Evolutionary conservation across 2,329 filamentous ascomycete species (phyloP), one percentile per base, ranked within the genome.

Genomic region (Sordariomycetes sp.): DNA sequence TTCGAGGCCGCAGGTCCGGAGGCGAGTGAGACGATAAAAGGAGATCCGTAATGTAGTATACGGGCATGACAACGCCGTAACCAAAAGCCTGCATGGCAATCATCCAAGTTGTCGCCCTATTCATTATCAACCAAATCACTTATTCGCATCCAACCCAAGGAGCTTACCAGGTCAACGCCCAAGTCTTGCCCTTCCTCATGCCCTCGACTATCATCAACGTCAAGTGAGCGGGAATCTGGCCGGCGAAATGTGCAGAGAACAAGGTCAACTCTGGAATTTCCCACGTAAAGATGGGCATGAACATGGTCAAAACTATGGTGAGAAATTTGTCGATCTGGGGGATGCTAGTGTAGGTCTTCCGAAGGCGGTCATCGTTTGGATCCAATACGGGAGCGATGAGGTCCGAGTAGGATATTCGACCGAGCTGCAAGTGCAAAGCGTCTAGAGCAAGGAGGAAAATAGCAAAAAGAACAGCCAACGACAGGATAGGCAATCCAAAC

Each of bases 31-130:
- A 29, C 9, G 33, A 23, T 21, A 40, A 39, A 32, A 43, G 8
- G 7, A 51, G 37, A 18, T 50, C 43, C 3, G 44, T 17, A 18
- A 45, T 15, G 19, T 36, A 38, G 19, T 46, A 51, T 1, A 48
- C 10, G 4, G 49, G 49, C 4, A 40, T 39, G 8, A 45, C 14
- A 4, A 45, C 34, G n/a, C 43, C 49, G 16, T 45, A 49, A 3
- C 47, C 46, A 12, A 49, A 8, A 1, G 29, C 17, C 24, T 51
- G 47, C 31, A 44, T 43, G 1, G 30, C 19, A 14, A 49, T 32
- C 3, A 39, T 40, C 49, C 49, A 51, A 9, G 46, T n/a, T 3
- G 46, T 15, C 8, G 12, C 33, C 47, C 48, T 46, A 46, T n/a
- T n/a, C n/a, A n/a, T n/a, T n/a, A n/a, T n/a, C n/a, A n/a, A n/a